Base-by-base conservation (phyloP, 176 grass and related monocot species). In the Thinopyrum elongatum region DNA sequence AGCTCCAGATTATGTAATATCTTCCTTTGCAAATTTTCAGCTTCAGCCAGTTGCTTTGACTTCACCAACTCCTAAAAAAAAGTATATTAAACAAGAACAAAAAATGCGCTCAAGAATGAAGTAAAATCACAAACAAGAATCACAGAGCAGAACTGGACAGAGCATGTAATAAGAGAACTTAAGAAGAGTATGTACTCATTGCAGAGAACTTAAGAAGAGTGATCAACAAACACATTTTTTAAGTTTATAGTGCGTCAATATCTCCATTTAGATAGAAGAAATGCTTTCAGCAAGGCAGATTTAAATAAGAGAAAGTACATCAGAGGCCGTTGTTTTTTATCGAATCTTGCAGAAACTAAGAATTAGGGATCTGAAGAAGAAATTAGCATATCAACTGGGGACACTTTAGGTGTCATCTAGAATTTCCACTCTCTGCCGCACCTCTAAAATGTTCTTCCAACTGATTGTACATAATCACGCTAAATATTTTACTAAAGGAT, bases 21-120 rank as follows among this genome's bases (percentile, higher is more conserved):
- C 89, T 95, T 98, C 86, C 96, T 95, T 83, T 95, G 93, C 85
- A 86, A 79, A 82, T 72, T 95, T 95, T 95, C 96, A 84, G 93
- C 93, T 86, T 98, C 93, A 89, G 35, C 77, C 16, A 93, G 42
- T 69, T 58, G 90, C 70, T 91, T 89, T 65, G 86, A 95, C 74
- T 82, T 94, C 26, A 89, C 17, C 82, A 95, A 90, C 84, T 92
- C 91, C 95, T 98, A 65, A 17, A 87, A 79, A 57, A 82, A 10
- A 73, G 65, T 33, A 72, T 51, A 72, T 65, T 63, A 47, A 67
- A 34, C 42, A 72, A 7, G 62, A 77, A 28, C 13, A 28, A 82
- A 51, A 51, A 66, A 76, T 63, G 30, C 17, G 44, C 7, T 8
- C 41, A 44, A 57, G 35, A 11, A 88, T 78, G 44, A 59, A 68